These are phyloP conservation scores for Pseudozyma sp. DNA, from an alignment of 1,284 basidiomycete genomes.

Conservation along the genomic window DNA sequence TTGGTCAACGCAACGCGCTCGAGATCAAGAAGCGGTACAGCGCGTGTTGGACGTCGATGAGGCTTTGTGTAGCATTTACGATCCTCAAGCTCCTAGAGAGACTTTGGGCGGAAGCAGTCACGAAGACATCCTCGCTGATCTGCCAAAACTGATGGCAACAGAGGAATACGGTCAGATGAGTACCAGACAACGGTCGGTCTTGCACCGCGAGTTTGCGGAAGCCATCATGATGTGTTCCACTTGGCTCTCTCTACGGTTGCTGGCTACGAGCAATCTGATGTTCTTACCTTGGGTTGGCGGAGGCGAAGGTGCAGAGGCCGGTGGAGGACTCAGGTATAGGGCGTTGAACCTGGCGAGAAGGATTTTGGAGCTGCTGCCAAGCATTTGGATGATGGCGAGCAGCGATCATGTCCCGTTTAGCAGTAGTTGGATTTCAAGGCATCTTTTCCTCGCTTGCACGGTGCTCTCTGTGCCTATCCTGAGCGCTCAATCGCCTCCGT, in stretches of 20 bases:
- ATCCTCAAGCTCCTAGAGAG: constrained; percentile 5
- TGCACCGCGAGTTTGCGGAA: constrained; percentile 30
- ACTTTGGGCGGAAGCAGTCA: not conserved
- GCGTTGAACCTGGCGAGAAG: constrained; percentile 36
- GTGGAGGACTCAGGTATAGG: constrained; percentile 6
- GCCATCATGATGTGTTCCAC: constrained; percentile 31
- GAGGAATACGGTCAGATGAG: constrained; percentile 1
- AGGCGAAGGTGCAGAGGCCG: not conserved
- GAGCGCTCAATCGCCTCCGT: constrained; percentile 10
- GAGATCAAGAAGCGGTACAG: constrained; percentile 30
- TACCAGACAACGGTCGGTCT: constrained; percentile 11
- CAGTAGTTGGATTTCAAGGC: constrained; percentile 32
- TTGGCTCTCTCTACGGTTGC: constrained; percentile 20
- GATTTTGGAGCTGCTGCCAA: constrained; percentile 30
- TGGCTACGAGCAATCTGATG: constrained; percentile 32
- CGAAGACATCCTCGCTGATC: constrained; percentile 18
- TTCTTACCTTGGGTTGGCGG: constrained; percentile 28
- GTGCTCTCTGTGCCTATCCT: constrained; percentile 31
- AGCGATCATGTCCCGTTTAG: constrained; percentile 25
- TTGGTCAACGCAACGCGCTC: constrained; percentile 19
- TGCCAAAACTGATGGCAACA: constrained; percentile 15
- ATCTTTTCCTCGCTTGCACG: constrained; percentile 35
- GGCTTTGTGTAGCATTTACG: constrained; percentile 21
- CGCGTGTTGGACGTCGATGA: constrained; percentile 26
- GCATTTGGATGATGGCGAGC: constrained; percentile 37